Evolutionary conservation across 805 yeast genomes (phyloP).

Genomic region (Lachancea sp.): DNA sequence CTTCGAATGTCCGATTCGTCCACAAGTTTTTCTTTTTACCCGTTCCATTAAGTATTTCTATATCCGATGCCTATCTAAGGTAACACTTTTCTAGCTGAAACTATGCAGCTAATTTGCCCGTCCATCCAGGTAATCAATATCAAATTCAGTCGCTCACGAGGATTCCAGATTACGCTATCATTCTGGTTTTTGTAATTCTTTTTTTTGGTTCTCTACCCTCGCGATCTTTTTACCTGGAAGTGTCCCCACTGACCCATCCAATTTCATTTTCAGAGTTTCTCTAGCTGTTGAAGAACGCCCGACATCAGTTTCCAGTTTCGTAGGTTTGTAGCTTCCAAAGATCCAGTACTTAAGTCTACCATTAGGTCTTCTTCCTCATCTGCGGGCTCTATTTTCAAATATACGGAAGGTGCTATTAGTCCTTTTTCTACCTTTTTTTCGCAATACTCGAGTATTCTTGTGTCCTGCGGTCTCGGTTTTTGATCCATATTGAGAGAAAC

Average conservation of each 20-base stretch:
- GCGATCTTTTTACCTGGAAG: no score
- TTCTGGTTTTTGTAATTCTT: no score
- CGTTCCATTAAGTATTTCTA: no score
- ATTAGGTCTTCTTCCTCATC: constrained; percentile 27
- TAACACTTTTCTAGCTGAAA: no score
- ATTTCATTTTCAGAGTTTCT: constrained; percentile 15
- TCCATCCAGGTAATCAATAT: no score
- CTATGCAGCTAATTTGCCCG: no score
- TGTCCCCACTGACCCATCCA: background rate
- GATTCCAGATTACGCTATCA: no score
- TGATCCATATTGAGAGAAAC: background rate
- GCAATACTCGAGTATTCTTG: background rate
- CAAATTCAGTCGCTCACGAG: no score
- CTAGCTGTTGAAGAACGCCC: constrained; percentile 24
- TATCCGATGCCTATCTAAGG: no score
- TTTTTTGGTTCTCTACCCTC: background rate
- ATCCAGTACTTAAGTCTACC: constrained; percentile 29
- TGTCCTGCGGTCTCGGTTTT: background rate
- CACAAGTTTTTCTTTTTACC: no score
- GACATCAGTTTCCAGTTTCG: constrained; percentile 21
- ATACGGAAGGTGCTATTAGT: background rate
- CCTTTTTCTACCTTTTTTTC: background rate
- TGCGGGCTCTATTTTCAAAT: constrained; percentile 1
- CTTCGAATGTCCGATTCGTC: no score
- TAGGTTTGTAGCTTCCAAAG: constrained; percentile 24